Evolutionary conservation across 257 asterid species (phyloP), one percentile per base, ranked within the genome.

Genomic region (Nicotiana benthamiana): DNA sequence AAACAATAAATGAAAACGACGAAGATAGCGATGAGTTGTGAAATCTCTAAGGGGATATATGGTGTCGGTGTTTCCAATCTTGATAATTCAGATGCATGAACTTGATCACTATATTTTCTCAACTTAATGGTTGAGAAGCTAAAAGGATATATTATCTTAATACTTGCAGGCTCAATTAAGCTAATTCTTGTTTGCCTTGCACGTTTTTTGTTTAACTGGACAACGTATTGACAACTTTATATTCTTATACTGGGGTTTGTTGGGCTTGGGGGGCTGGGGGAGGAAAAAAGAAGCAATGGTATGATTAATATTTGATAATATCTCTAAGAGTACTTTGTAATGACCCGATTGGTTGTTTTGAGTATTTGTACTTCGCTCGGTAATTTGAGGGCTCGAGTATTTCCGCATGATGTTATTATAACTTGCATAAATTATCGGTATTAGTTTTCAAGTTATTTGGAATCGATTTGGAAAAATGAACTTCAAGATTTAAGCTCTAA

Each of bases 21-120:
- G 74, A 75, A 79, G 86, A 79, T 83, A 51, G n/a, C 52, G 43
- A 52, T 75, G 79, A 80, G 82, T 64, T 80, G 86, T 75, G 70
- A 64, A 84, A 80, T 84, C 86, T 57, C 18, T n/a, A 59, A 36
- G 60, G 75, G 75, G 80, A 43, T 54, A 72, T 72, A 22, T 43
- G 13, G 18, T 40, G 75, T 54, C 12, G 30, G 30, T 26, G 16
- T 17, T 75, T 7, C 20, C 17, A 57, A 32, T 48, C n/a, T 54
- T 9, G 62, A 20, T 43, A 56, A 57, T 16, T 52, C 54, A 54
- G 81, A 54, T 83, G 83, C 86, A 79, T 79, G 86, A 72, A 83
- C 62, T 26, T 43, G 53, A 20, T 61, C 81, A 56, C 30, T 59
- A 11, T 36, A 34, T 59, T 20, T 77, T 60, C 43, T 78, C 46